Conservation (phyloP, 352 stramenopile genomes). For the Albugo candida region DNA sequence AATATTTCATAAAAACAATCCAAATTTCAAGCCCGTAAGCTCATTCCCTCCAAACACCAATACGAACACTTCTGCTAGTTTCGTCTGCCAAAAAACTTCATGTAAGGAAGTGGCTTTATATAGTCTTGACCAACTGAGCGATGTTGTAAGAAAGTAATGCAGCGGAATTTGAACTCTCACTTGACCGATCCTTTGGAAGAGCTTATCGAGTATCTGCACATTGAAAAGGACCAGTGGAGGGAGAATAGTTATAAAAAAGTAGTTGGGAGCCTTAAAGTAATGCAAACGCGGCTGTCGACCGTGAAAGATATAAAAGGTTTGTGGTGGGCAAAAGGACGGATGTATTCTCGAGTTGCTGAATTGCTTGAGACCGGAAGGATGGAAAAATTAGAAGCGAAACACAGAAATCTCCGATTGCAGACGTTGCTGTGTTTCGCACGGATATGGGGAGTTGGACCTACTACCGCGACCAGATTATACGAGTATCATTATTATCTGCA, state of each 20-base stretch:
- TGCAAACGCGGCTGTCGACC: slow-evolving; percentile 30
- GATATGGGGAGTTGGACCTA: slow-evolving; percentile 62
- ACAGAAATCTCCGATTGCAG: slow-evolving; percentile 28
- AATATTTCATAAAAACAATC: slow-evolving; percentile 65
- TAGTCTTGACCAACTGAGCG: slow-evolving; percentile 1
- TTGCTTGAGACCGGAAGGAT: slow-evolving; percentile 53
- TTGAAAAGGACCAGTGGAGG: slow-evolving; percentile 55
- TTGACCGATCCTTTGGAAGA: slow-evolving; percentile 56
- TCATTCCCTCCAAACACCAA: slow-evolving; percentile 13
- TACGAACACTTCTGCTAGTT: slow-evolving; percentile 23
- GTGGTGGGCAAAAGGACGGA: slow-evolving; percentile 43
- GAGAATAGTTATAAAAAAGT: slow-evolving; percentile 78
- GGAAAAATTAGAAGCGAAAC: slow-evolving; percentile 67
- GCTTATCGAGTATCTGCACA: slow-evolving; percentile 60
- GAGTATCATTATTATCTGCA: slow-evolving; percentile 12
- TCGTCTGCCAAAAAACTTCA: slow-evolving; percentile 55
- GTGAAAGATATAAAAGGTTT: slow-evolving; percentile 38
- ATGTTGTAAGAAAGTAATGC: slow-evolving; percentile 18
- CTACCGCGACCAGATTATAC: slow-evolving; percentile 59
- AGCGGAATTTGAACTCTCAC: slow-evolving; percentile 54
- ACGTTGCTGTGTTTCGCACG: slow-evolving; percentile 40
- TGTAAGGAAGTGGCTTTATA: slow-evolving; percentile 13
- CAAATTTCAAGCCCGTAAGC: slow-evolving; percentile 24
- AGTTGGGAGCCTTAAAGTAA: slow-evolving; percentile 44
- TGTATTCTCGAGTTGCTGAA: slow-evolving; percentile 53